Evolutionary conservation across 2,329 filamentous ascomycete species (phyloP), one percentile per base, ranked within the genome.

Genomic region (Exophiala alcalophila): DNA sequence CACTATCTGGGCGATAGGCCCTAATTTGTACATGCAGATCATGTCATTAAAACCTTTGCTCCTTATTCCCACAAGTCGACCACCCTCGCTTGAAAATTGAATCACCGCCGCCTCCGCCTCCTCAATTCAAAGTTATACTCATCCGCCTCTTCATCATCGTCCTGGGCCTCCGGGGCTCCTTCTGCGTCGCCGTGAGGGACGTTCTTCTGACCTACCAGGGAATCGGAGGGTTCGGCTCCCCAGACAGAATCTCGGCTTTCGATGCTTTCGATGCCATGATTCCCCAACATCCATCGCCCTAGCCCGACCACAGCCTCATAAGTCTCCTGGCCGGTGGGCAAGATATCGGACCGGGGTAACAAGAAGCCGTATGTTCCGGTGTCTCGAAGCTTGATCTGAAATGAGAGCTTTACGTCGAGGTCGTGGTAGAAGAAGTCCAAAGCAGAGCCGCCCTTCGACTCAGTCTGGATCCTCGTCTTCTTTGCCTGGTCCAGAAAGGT

Each of bases 381-480:
- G 62, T 98, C 92, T 34, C 92, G 76, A 19, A 98, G 72, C 68
- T 97, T 97, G 66, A 84, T 84, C 71, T 97, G 92, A 63, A 94
- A 97, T 45, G 88, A 86, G 62, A 87, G 94, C 50, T 80, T 81
- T 12, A 91, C 86, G 32, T 76, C 72, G 49, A 97, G 67, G 57
- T 94, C 84, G 56, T 94, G 86, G 62, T 94, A 95, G 65, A 98
- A 95, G 81, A 86, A 97, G 65, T 97, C 92, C 28, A 97, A 80
- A 1, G 86, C 87, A 34, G 86, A 90, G 2, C 91, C 91, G 26
- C 91, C 90, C 3, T 83, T 80, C 0, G 77, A 77, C 60, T 92
- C 86, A 50, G 90, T 78, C 26, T 80, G 71, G 3, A 72, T 71
- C 15, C 71, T 66, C 4, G 68, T 48, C 10, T 47, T 39, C 21